Evolutionary conservation across 345 rosid species (phyloP).

Genomic region (Populus tremula): DNA sequence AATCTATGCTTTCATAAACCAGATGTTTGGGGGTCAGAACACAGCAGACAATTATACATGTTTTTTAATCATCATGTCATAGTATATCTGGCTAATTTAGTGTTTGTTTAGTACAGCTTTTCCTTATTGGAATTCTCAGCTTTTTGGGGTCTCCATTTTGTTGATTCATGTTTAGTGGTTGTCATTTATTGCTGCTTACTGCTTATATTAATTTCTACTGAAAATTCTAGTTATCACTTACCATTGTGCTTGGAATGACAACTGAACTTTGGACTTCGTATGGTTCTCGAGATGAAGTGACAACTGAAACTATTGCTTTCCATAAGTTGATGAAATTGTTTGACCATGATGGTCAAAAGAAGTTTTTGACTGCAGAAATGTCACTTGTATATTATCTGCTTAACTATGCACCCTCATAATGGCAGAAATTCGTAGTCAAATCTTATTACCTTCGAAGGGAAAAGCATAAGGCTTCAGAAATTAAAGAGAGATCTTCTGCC

Average conservation of each 20-base stretch:
- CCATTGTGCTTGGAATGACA: neutral
- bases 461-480: slow-evolving; percentile 66
- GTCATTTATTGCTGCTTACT: neutral
- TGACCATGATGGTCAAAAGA: neutral
- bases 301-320: neutral
- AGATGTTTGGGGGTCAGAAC: too few relatives aligned
- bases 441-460: slow-evolving; percentile 72
- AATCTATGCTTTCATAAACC: too few relatives aligned
- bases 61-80: too few relatives aligned
- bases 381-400: neutral
- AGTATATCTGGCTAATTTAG: neutral
- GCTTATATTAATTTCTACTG: neutral
- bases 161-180: neutral
- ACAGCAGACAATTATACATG: too few relatives aligned
- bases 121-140: neutral
- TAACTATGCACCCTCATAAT: neutral
- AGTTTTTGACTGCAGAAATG: neutral
- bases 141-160: neutral
- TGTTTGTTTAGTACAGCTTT: neutral
- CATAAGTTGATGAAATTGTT: neutral
- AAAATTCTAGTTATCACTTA: neutral
- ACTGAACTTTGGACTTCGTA: neutral
- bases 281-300: neutral
- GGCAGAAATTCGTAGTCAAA: slow-evolving; percentile 74
- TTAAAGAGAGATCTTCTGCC: slow-evolving; percentile 58